These are phyloP conservation scores for Sarocladiaceae sp. DNA, from an alignment of 2,329 filamentous ascomycete genomes.

Conservation along the genomic window DNA sequence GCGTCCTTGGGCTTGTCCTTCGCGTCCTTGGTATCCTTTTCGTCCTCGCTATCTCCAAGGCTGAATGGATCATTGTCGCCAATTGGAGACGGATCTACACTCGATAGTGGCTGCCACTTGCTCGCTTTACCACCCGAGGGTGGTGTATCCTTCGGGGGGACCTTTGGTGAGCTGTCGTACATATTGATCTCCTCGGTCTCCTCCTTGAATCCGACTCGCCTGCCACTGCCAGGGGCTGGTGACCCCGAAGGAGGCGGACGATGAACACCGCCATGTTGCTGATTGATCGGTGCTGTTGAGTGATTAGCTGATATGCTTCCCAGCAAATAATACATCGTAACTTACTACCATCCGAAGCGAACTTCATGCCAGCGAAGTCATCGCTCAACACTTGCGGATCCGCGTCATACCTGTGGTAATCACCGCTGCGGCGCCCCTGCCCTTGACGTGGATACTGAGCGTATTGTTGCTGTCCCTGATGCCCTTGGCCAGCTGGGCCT, in stretches of 20 bases:
- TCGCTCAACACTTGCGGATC: conserved; percentile 86
- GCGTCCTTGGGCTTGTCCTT: conserved; percentile 48
- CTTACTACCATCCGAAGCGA: conserved; percentile 57
- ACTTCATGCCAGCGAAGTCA: conserved; percentile 71
- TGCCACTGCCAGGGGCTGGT: conserved; percentile 40
- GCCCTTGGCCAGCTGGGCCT: not conserved
- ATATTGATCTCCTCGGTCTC: conserved; percentile 72
- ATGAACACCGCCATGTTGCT: conserved; percentile 46
- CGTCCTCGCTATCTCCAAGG: conserved; percentile 90
- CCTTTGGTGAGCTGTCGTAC: conserved; percentile 59
- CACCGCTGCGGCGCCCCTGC: conserved; percentile 63
- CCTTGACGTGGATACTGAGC: conserved; percentile 14
- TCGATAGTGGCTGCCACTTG: conserved; percentile 95
- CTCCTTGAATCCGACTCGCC: conserved; percentile 53
- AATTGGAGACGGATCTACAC: conserved; percentile 74
- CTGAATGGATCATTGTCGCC: conserved; percentile 94
- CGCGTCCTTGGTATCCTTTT: conserved; percentile 50
- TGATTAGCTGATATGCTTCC: conserved; percentile 14
- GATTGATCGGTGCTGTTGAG: conserved; percentile 33
- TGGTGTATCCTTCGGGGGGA: conserved; percentile 43
- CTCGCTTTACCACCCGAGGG: conserved; percentile 60
- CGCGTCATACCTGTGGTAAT: conserved; percentile 89
- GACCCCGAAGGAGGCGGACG: conserved; percentile 43
- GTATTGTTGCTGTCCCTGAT: conserved; percentile 15
- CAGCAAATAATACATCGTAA: conserved; percentile 11